A percentile compares a stretch with the other conserved stretches of the same genome.
These are phyloP conservation scores for Chlamydomonas applanata DNA, from an alignment of 139 green algal genomes.

Conservation along the genomic window DNA sequence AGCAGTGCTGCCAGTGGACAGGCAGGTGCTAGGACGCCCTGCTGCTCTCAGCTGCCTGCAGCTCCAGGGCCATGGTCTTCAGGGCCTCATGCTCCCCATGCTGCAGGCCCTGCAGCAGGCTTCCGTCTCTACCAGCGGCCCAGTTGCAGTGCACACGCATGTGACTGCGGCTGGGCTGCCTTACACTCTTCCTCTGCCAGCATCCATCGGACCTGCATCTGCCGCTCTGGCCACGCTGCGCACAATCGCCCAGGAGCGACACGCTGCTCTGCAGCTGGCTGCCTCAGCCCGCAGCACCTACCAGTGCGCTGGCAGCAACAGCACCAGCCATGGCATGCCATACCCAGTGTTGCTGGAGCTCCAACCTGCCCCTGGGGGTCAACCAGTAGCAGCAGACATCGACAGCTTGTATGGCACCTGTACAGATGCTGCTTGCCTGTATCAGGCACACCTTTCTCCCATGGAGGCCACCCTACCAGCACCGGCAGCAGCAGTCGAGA, in stretches of 20 bases:
- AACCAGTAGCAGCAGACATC: not conserved
- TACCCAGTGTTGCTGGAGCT: not conserved
- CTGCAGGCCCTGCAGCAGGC: no score
- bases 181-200: not conserved
- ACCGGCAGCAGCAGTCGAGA: not conserved
- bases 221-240: not conserved
- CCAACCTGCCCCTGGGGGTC: not conserved
- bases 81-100: no score
- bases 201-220: not conserved
- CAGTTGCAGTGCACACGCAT: not conserved
- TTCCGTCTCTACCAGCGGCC: no score
- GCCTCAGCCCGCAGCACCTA: not conserved
- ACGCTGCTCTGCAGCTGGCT: not conserved
- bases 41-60: not conserved
- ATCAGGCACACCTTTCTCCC: not conserved
- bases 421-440: not conserved
- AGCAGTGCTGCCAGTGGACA: no score
- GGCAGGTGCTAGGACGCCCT: no score
- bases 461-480: not conserved
- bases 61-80: no score
- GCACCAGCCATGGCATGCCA: no score
- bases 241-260: not conserved
- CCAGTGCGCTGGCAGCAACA: no score
- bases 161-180: not conserved
- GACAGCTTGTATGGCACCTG: slow-evolving; percentile 6